phyloP scores from a whole-genome alignment of 73 alveolate species.

The Tetrahymena borealis region DNA sequence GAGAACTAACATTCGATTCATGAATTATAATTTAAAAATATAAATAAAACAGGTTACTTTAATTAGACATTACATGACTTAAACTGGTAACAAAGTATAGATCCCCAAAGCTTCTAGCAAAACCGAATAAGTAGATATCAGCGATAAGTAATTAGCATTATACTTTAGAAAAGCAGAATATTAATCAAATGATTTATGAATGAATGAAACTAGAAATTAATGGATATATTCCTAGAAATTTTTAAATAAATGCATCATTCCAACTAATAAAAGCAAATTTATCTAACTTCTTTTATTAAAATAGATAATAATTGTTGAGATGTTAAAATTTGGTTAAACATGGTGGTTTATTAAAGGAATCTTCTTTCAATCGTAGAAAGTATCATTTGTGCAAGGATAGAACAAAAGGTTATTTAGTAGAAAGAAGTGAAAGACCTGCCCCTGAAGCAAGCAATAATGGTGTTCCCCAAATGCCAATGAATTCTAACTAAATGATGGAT shows the following conservation, averaged over 20 bases:
- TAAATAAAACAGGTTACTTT: neutral
- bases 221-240: neutral
- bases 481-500: slow-evolving; percentile 38
- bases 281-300: no score
- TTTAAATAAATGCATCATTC: no score
- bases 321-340: neutral
- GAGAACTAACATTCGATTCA: neutral
- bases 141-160: neutral
- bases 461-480: slow-evolving; percentile 33
- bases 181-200: neutral
- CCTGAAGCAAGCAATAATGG: slow-evolving; percentile 20
- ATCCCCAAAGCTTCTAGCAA: neutral
- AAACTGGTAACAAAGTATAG: neutral
- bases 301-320: neutral
- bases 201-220: neutral
- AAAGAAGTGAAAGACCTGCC: slow-evolving; percentile 16
- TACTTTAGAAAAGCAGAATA: neutral
- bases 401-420: slow-evolving; percentile 12
- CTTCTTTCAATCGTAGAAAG: slow-evolving; percentile 12
- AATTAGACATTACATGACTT: neutral
- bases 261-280: no score
- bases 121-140: neutral
- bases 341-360: neutral
- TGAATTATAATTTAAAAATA: neutral
- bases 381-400: slow-evolving; percentile 14